Base-by-base conservation (phyloP, 2,329 filamentous ascomycete species). In the Nothomitra cinnamomea region DNA sequence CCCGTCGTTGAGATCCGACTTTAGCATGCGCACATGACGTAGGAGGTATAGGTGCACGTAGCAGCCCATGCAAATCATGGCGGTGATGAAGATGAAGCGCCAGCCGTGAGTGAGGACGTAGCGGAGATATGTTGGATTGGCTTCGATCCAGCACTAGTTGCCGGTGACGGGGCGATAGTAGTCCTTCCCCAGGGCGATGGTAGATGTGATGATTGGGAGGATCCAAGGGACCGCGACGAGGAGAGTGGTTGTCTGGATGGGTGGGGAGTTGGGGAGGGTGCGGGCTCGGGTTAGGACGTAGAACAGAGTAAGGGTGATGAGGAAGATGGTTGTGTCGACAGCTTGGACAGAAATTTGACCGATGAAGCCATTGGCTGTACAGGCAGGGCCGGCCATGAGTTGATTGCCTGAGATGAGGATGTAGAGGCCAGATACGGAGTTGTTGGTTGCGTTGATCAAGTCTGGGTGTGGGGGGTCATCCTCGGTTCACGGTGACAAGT, bases 121-220 rank as follows among this genome's bases (percentile, higher is more conserved):
- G 24, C 71, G 67, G n/a, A 72, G 61, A 12, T 65, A 66, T 24
- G 62, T 58, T n/a, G 65, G 60, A 1, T 62, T 57, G 12, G 61
- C 57, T 12, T 64, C 60, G 55, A 73, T 72, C 71, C 71, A 73
- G 59, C 71, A 73, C 70, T 71, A 73, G 55, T 73, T 72, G 0
- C 70, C 70, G 2, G 68, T 69, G 1, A 71, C 68, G 28, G 67
- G 67, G 2, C 61, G 65, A 53, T 66, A 64, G 10, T 60, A 56
- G 22, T 61, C 56, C 57, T 64, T 58, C n/a, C 48, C 62, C 22
- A 64, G 60, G 32, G 60, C 63, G 15, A 60, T 61, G 53, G 58
- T 60, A 36, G 55, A 65, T 1, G 69, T 71, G 13, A 66, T 64
- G 2, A 68, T 41, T 8, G 69, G 67, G 1, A 70, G 57, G 3